Base-by-base conservation (phyloP, 2,329 filamentous ascomycete species). In the Nemania sp. region DNA sequence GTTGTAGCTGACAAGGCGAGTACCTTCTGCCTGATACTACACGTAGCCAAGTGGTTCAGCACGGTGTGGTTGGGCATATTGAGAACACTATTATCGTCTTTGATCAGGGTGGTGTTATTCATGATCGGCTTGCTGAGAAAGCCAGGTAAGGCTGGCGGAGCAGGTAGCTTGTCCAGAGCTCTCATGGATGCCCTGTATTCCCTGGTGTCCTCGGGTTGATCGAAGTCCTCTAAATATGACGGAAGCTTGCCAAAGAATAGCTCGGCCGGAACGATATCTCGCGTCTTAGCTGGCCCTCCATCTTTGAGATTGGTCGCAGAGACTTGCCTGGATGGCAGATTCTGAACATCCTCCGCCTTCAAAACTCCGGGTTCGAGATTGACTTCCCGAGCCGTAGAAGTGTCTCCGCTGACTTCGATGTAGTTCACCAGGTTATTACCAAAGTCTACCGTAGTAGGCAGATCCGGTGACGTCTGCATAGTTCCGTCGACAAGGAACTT, bases 361-460 rank as follows among this genome's bases (percentile, higher is more conserved):
- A 70, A 57, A 60, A 70, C 65, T n/a, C 69, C 51, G n/a, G 66
- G 51, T 54, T 73, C 73, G 48, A 75, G 69, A 35, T 67, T 69
- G 4, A 69, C 54, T 18, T 71, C 67, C 4, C 73, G 60, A 4
- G 70, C 68, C 2, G 66, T 60, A 2, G 73, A 65, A 15, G 69
- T 65, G 12, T 76, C 79, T 6, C 91, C 87, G 69, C 85, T 91
- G 64, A 98, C 90, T 79, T 99, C 95, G 72, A 99, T 91, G 74
- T 98, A 99, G 78, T 99, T 99, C 77, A 99, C 94, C 17, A 99
- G 82, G 73, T 97, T 96, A 78, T 98, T 98, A 66, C 92, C 96
- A 75, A 96, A 97, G 75, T 99, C 95, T 60, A 99, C 95, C 1
- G 95, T 96, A 0, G 95, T 98, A 13, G 95, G 94, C 57, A 97